Conservation (phyloP, 2,329 filamentous ascomycete genomes). For the Podosphaera aphanis region DNA sequence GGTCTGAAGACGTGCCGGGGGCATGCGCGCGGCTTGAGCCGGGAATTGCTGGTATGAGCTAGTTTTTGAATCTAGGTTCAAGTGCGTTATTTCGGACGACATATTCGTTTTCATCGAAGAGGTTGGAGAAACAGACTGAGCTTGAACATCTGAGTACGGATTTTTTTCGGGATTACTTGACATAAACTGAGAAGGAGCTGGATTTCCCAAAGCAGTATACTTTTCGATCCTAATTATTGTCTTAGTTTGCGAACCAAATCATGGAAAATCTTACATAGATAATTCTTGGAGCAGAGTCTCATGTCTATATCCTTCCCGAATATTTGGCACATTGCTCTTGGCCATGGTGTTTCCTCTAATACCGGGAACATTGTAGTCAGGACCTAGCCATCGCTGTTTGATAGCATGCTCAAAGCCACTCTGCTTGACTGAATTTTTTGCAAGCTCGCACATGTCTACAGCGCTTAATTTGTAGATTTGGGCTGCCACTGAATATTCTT, state of each 20-base stretch:
- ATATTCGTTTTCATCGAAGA: conserved; percentile 16
- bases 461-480: conserved; percentile 96
- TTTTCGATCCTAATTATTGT: conserved; percentile 11
- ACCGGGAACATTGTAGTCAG: conserved; percentile 53
- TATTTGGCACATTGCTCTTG: conserved; percentile 89
- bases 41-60: conserved; percentile 14
- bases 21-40: conserved; percentile 14
- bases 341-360: conserved; percentile 74
- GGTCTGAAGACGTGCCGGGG: conserved; percentile 8
- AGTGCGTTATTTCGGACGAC: conserved; percentile 8
- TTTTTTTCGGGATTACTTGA: conserved; percentile 10
- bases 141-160: conserved; percentile 4
- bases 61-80: conserved; percentile 5
- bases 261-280: conserved; percentile 29
- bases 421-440: conserved; percentile 86
- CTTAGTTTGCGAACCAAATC: conserved; percentile 2
- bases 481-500: conserved; percentile 91
- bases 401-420: conserved; percentile 77
- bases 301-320: conserved; percentile 71
- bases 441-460: conserved; percentile 95
- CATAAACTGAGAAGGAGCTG: conserved; percentile 8
- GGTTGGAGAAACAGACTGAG: conserved; percentile 13
- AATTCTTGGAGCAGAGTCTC: conserved; percentile 69
- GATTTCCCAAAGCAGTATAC: conserved; percentile 11
- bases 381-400: conserved; percentile 80